Base-by-base conservation (phyloP, 1,284 basidiomycete genomes). In the Fistulinella cinereoalba region DNA sequence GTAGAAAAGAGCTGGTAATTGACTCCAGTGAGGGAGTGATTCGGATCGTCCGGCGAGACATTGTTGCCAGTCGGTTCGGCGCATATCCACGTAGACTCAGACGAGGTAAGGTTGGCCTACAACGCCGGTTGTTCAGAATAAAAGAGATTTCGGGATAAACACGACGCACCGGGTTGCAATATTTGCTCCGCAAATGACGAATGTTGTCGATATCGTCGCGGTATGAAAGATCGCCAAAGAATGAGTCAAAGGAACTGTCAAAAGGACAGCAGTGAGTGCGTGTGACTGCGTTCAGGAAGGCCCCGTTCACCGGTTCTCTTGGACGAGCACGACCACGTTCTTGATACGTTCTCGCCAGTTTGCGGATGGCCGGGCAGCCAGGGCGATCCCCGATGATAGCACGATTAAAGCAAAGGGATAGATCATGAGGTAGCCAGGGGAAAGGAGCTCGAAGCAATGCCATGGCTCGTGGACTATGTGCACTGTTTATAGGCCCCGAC, bases 221-320 rank as follows among this genome's bases (percentile, higher is more conserved):
- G 38, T 56, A 63, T 6, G 60, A 63, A 37, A 60, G 60, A 18
- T 60, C 58, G 12, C 58, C 61, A 43, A 61, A 63, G 48, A 55
- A 57, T 19, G 50, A 61, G 43, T 63, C 58, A 19, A 60, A 63
- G 9, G 57, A 59, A 3, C 57, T 59, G 34, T 2, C 9, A 6
- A 18, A 28, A 19, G 37, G 6, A 1, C 9, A 4, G 6, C 2
- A 4, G 11, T 33, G 16, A 39, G 47, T n/a, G 5, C 12, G 6
- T 27, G 19, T 5, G 11, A 5, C 13, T 34, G 4, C 11, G 7
- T 24, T 6, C n/a, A n/a, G n/a, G 7, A 25, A 42, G 16, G 21
- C 16, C 12, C 24, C 4, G 11, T 38, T 59, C 36, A 60, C 58
- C 60, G 58, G 41, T 60, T 59, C 21, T 61, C 60, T 27, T 60